phyloP scores from a whole-genome alignment of 202 grass and related monocot genomes.

The Eragrostis tef region DNA sequence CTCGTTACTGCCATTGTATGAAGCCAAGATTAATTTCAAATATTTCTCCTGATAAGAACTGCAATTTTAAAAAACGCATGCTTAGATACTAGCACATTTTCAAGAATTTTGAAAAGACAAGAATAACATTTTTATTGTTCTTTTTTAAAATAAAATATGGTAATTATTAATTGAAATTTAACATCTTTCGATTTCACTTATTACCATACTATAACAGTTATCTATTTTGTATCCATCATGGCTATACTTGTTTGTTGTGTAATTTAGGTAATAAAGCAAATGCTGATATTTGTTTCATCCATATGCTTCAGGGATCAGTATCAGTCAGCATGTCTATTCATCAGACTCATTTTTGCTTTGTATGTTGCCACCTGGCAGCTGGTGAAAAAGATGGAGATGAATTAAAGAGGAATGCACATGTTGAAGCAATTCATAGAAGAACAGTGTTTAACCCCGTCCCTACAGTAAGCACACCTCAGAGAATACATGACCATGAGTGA shows the following conservation, averaged over 20 bases:
- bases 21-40: background rate
- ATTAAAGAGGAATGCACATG: constrained; percentile 76
- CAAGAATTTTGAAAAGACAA: too few relatives aligned
- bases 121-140: background rate
- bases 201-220: too few relatives aligned
- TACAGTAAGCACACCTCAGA: constrained; percentile 49
- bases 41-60: constrained; percentile 13
- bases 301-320: constrained; percentile 78
- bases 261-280: constrained; percentile 14
- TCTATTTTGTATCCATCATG: too few relatives aligned
- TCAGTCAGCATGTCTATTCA: constrained; percentile 96
- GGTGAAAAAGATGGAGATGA: constrained; percentile 79
- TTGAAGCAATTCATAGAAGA: constrained; percentile 70
- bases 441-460: constrained; percentile 63
- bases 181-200: constrained; percentile 17
- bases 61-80: background rate
- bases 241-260: background rate
- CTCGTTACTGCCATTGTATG: background rate
- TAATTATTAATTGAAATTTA: background rate
- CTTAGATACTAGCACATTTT: background rate
- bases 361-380: constrained; percentile 80
- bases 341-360: constrained; percentile 83
- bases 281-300: constrained; percentile 22
- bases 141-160: too few relatives aligned
- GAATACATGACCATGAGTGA: constrained; percentile 79